phyloP scores from a whole-genome alignment of 225 moss, liverwort and hornwort species.

The Physcomitrium patens region DNA sequence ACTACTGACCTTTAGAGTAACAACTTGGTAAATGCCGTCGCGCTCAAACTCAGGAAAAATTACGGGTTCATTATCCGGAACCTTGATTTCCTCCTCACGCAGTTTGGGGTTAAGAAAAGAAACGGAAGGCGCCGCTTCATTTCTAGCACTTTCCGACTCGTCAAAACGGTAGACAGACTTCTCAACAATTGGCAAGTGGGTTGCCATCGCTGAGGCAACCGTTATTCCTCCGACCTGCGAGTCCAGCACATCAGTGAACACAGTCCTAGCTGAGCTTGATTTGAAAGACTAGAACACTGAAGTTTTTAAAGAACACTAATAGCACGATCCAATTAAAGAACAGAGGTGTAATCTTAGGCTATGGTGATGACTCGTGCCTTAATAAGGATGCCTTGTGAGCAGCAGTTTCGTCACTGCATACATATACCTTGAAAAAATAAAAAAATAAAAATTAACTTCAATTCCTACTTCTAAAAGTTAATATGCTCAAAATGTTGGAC shows the following conservation, averaged over 20 bases:
- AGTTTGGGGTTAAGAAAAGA: constrained; percentile 49
- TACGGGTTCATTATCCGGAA: constrained; percentile 24
- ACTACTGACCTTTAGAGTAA: constrained; percentile 42
- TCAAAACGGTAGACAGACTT: constrained; percentile 65
- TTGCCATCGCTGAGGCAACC: constrained; percentile 40
- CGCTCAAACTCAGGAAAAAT: constrained; percentile 44
- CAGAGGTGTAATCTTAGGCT: background rate
- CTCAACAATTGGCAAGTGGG: constrained; percentile 48
- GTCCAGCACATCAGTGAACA: background rate
- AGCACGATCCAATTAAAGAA: background rate
- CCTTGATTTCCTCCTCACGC: constrained; percentile 37
- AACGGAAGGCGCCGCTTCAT: constrained; percentile 48
- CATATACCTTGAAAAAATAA: too few relatives aligned
- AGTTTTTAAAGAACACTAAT: too few relatives aligned
- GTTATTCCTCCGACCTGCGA: too few relatives aligned
- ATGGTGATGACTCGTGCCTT: too few relatives aligned
- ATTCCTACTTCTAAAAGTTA: too few relatives aligned
- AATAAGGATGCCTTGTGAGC: too few relatives aligned
- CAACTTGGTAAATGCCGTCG: constrained; percentile 51
- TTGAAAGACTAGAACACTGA: background rate
- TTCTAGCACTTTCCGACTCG: constrained; percentile 45
- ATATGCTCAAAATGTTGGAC: too few relatives aligned
- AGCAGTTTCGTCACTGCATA: too few relatives aligned
- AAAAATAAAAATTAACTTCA: too few relatives aligned
- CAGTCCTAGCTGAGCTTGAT: background rate